Evolutionary conservation across 768 basidiomycete species (phyloP), one percentile per base, ranked within the genome.

Genomic region (Tremella mesenterica): DNA sequence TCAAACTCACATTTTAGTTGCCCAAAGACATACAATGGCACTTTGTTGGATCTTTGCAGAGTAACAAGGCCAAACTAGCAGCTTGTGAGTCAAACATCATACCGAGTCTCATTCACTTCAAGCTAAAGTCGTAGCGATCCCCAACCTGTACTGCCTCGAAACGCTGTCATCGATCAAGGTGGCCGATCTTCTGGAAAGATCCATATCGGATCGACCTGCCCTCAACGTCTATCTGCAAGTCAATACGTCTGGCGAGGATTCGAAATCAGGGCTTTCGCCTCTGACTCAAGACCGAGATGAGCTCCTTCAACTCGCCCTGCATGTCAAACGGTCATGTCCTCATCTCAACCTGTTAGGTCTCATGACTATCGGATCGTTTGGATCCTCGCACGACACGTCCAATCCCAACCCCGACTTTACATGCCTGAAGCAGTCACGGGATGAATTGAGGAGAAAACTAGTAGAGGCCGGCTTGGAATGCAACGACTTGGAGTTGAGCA

Each of bases 281-380:
- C 77, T 89, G 12, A 25, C 67, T 27, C 45, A 52, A 3, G 25
- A 25, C 2, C 26, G 27, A 14, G 45, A 41, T 13, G 55, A 52
- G 2, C 86, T 86, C 23, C 76, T 88, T 38, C 76, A 78, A 39
- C 79, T 96, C 20, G 90, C 86, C 3, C 75, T 71, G 49, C 81
- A 86, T 63, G 77, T 99, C 70, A 60, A 95, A 43, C 67, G 72
- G 1, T 73, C 77, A 27, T 99, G 95, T 72, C 85, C 88, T 1
- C 77, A 76, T 16, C 79, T 99, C 27, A 80, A 77, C 20, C 75
- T 97, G 3, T 81, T 83, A 47, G 95, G 95, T 3, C 75, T 99
- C 44, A 99, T 99, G 95, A 96, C 95, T 1, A 97, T 99, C 61
- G 95, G 95, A 1, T 81, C 89, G 16, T 78, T 87, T 48, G 79